phyloP scores from a whole-genome alignment of 2,329 filamentous ascomycete species.

The Fusarium pininemorale region DNA sequence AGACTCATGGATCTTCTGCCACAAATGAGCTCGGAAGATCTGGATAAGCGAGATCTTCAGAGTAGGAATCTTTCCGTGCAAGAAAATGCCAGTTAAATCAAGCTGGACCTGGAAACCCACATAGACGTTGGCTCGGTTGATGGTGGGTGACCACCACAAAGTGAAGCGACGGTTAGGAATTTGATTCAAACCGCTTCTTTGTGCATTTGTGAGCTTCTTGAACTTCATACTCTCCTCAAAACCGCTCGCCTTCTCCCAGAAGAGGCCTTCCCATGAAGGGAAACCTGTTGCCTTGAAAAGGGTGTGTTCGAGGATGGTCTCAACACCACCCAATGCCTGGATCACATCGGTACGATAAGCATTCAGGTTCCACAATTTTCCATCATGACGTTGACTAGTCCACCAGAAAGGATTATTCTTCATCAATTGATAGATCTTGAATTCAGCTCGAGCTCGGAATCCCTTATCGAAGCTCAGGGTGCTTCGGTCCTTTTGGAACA shows the following conservation, averaged over 20 bases:
- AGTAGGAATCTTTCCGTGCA: slow-evolving; percentile 98
- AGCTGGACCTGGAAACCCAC: slow-evolving; percentile 99
- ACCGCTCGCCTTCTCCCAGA: slow-evolving; percentile 76
- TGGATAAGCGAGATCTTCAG: slow-evolving; percentile 98
- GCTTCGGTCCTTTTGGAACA: slow-evolving; percentile 98
- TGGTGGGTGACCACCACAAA: slow-evolving; percentile 94
- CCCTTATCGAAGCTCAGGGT: slow-evolving; percentile 98
- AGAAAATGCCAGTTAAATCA: slow-evolving; percentile 97
- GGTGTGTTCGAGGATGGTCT: slow-evolving; percentile 97
- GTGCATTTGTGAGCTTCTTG: slow-evolving; percentile 98
- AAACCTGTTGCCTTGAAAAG: slow-evolving; percentile 97
- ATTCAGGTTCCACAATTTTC: slow-evolving; percentile 97
- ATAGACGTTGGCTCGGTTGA: slow-evolving; percentile 96
- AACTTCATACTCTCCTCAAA: slow-evolving; percentile 78
- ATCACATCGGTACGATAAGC: slow-evolving; percentile 97
- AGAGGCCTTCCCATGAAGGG: slow-evolving; percentile 94
- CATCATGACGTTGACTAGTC: slow-evolving; percentile 97
- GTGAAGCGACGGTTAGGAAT: slow-evolving; percentile 99
- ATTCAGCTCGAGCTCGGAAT: slow-evolving; percentile 93
- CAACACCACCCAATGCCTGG: slow-evolving; percentile 93
- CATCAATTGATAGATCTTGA: slow-evolving; percentile 99
- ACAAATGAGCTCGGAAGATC: slow-evolving; percentile 99
- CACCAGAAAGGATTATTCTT: slow-evolving; percentile 99
- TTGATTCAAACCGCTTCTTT: slow-evolving; percentile 95
- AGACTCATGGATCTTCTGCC: slow-evolving; percentile 99